Evolutionary conservation across 1,139 yeast species (phyloP).

Genomic region (Geotrichum carabidarum): DNA sequence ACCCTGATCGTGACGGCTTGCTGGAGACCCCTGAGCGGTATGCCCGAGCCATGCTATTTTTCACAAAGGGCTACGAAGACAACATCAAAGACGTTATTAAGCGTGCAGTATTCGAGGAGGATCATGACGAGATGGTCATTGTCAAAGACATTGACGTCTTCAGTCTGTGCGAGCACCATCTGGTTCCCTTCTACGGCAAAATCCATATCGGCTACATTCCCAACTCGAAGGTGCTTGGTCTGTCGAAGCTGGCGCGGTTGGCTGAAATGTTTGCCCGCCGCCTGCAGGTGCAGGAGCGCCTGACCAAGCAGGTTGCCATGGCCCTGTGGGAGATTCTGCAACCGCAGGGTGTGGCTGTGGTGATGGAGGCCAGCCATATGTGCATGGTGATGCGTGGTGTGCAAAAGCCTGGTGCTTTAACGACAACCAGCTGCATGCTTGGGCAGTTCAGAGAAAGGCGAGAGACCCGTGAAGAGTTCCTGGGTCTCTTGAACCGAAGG

Average conservation of each 20-base stretch:
- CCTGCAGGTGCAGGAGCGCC: slow-evolving; percentile 92
- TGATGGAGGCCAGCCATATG: slow-evolving; percentile 96
- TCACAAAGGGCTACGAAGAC: slow-evolving; percentile 95
- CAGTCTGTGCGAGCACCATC: slow-evolving; percentile 93
- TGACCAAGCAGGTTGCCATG: slow-evolving; percentile 95
- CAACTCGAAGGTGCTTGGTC: slow-evolving; percentile 86
- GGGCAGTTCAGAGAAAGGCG: slow-evolving; percentile 92
- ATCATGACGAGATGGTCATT: slow-evolving; percentile 98
- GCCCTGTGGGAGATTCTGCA: slow-evolving; percentile 83
- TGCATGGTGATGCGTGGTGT: slow-evolving; percentile 99
- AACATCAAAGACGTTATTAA: slow-evolving; percentile 77
- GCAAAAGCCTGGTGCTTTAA: slow-evolving; percentile 88
- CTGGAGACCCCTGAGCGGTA: slow-evolving; percentile 92
- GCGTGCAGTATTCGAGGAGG: slow-evolving; percentile 93
- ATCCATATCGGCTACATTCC: slow-evolving; percentile 97
- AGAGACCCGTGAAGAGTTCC: slow-evolving; percentile 92
- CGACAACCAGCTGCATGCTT: slow-evolving; percentile 94
- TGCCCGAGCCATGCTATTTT: slow-evolving; percentile 91
- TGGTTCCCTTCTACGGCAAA: slow-evolving; percentile 95
- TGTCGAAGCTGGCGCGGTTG: slow-evolving; percentile 85
- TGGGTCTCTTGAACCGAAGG: slow-evolving; percentile 50
- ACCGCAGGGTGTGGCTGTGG: slow-evolving; percentile 97
- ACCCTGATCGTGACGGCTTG: slow-evolving; percentile 79
- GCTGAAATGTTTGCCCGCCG: slow-evolving; percentile 97
- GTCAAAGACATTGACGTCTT: slow-evolving; percentile 90